Evolutionary conservation across 2,329 filamentous ascomycete species (phyloP), one percentile per base, ranked within the genome.

Genomic region (Colletotrichum liriopes): DNA sequence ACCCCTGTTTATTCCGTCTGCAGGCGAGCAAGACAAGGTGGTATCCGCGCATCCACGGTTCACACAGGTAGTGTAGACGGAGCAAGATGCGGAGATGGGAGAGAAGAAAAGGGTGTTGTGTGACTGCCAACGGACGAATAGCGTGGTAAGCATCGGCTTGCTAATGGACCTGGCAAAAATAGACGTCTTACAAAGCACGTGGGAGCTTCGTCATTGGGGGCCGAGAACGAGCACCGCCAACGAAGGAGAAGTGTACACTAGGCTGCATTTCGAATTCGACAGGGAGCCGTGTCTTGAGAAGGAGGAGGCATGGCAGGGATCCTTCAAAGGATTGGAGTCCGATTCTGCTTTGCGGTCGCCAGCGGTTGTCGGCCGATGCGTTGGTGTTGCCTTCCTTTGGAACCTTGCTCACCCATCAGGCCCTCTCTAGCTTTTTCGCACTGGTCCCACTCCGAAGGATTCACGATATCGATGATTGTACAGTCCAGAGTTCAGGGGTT

Each of bases 111-210:
- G 39, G 39, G 41, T 37, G 43, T 35, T 35, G 55, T 29, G 62
- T 35, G 45, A 56, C 20, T 5, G 55, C 41, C 41, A 35, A 61
- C 18, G 51, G 64, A 51, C 64, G 49, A 71, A 67, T 67, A 23
- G 32, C 16, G 49, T 26, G 26, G 26, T 51, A 43, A 26, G 32
- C 51, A 56, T 35, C 56, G 51, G 67, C 64, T 71, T 71, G 68
- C 55, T 71, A 71, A 71, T 67, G 58, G 26, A 55, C 18, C 64
- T 41, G 23, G 37, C 64, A 67, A 67, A 71, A 67, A 71, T 67
- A 71, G 68, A 71, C 68, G 49, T 67, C 64, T 71, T 67, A 71
- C 68, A 71, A 71, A 71, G 68, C 68, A 67, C 64, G 64, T 71
- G 68, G 68, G n/a, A 67, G 59, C 55, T 56, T 67, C 63, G 67